Base-by-base conservation (phyloP, 2,329 filamentous ascomycete genomes). In the Alternaria novae-zelandiae region DNA sequence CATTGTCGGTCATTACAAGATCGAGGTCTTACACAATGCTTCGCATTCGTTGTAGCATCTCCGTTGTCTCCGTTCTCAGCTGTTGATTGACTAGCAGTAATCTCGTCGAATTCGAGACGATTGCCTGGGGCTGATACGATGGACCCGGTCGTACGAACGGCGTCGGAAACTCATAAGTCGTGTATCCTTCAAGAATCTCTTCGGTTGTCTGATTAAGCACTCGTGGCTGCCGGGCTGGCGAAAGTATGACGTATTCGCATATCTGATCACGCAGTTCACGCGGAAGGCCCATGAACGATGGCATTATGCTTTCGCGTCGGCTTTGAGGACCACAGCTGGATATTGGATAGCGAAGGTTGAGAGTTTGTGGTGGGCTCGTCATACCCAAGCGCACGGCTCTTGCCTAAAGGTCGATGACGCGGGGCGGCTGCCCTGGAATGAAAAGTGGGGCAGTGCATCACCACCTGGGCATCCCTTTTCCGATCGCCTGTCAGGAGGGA, bases 201-300 rank as follows among this genome's bases (percentile, higher is more conserved):
- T 63, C 44, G 36, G 64, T 63, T 13, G 20, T 44, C 25, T 56
- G 43, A 5, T 57, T 46, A 25, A 69, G 53, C 20, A 8, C 43
- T 11, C 59, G 65, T 7, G 54, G 44, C 25, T 57, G 54, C 20
- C 44, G 54, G 26, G 41, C 36, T 15, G 54, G 17, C 10, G 61
- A 55, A 45, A 45, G 28, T 41, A 70, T 41, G 36, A 61, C 64
- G 32, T 63, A 59, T n/a, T 23, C 55, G 45, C 63, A 60, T 20
- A 71, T 71, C 23, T 65, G 54, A 50, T 70, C 65, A 49, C 67
- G 69, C 8, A 71, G 36, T 54, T 71, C 67, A 36, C 65, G 67
- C 11, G 67, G 65, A 28, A 71, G 20, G 25, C 59, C 45, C 54
- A 67, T 54, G 28, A 71, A 2, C 36, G 36, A 41, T 1, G 36